phyloP scores from a whole-genome alignment of 305 asterid species.

The Striga hermonthica region DNA sequence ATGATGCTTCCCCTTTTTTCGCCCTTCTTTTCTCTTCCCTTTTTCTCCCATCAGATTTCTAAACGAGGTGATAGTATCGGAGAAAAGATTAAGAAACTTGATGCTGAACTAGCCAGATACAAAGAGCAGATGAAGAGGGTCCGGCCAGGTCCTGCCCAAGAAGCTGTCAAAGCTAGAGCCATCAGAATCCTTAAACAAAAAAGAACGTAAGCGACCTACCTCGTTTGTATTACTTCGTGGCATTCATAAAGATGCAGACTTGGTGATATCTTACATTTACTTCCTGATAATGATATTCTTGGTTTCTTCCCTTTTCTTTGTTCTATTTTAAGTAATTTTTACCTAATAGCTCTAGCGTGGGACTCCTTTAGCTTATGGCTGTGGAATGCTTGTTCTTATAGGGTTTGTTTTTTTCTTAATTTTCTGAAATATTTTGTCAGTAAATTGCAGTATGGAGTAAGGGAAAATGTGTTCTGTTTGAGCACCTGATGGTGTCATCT shows the following conservation, averaged over 20 bases:
- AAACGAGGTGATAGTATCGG: slow-evolving; percentile 87
- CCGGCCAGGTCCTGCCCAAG: slow-evolving; percentile 90
- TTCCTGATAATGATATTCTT: background rate
- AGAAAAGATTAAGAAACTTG: slow-evolving; percentile 82
- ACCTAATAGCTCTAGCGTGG: background rate
- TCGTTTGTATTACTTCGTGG: background rate
- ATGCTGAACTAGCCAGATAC: slow-evolving; percentile 64
- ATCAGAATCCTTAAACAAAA: slow-evolving; percentile 83
- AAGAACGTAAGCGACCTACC: slow-evolving; percentile 51
- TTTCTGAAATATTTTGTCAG: background rate
- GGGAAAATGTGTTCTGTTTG: background rate
- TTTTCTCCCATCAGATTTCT: slow-evolving; percentile 44
- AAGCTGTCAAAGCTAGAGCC: slow-evolving; percentile 89
- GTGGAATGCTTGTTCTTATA: background rate
- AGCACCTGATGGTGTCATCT: background rate
- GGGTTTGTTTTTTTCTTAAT: background rate
- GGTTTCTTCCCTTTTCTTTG: background rate
- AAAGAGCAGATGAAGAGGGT: slow-evolving; percentile 84
- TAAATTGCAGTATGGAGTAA: background rate
- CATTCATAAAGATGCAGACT: background rate
- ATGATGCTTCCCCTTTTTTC: too few relatives aligned
- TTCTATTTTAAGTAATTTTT: background rate
- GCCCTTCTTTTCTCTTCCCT: background rate
- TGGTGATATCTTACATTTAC: background rate
- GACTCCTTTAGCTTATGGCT: background rate